phyloP scores from a whole-genome alignment of 805 yeast species.

The Cyberlindnera mrakii region DNA sequence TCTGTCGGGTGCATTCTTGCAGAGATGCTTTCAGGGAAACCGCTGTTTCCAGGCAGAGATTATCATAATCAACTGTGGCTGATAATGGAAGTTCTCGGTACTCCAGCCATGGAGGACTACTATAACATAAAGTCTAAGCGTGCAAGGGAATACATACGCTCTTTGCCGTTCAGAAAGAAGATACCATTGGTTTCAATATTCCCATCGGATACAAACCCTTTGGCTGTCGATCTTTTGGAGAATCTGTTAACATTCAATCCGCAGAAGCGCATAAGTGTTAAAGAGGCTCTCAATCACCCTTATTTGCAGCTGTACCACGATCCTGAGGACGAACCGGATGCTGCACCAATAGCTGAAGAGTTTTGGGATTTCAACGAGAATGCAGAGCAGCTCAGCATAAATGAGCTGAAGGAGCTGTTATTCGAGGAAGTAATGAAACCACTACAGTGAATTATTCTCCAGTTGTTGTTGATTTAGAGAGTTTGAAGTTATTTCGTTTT shows the following conservation, averaged over 20 bases:
- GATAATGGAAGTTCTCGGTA: slow-evolving; percentile 64
- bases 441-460: slow-evolving; percentile 12
- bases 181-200: slow-evolving; percentile 46
- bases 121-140: slow-evolving; percentile 66
- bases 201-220: slow-evolving; percentile 40
- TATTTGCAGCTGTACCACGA: slow-evolving; percentile 64
- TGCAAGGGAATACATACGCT: slow-evolving; percentile 71
- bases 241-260: slow-evolving; percentile 71
- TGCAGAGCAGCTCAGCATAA: slow-evolving; percentile 64
- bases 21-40: slow-evolving; percentile 52
- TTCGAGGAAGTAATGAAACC: slow-evolving; percentile 73
- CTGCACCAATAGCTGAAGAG: slow-evolving; percentile 30
- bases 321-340: slow-evolving; percentile 62
- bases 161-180: slow-evolving; percentile 56
- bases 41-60: slow-evolving; percentile 72
- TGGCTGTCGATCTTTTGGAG: slow-evolving; percentile 57
- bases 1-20: slow-evolving; percentile 75
- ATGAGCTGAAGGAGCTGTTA: slow-evolving; percentile 67
- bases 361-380: slow-evolving; percentile 38
- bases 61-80: slow-evolving; percentile 62
- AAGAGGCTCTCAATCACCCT: slow-evolving; percentile 70
- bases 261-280: slow-evolving; percentile 65
- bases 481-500: too few relatives aligned
- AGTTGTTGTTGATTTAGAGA: too few relatives aligned
- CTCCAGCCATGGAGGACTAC: slow-evolving; percentile 70